Base-by-base conservation (phyloP, 805 yeast genomes). In the Naumovozyma baii region DNA sequence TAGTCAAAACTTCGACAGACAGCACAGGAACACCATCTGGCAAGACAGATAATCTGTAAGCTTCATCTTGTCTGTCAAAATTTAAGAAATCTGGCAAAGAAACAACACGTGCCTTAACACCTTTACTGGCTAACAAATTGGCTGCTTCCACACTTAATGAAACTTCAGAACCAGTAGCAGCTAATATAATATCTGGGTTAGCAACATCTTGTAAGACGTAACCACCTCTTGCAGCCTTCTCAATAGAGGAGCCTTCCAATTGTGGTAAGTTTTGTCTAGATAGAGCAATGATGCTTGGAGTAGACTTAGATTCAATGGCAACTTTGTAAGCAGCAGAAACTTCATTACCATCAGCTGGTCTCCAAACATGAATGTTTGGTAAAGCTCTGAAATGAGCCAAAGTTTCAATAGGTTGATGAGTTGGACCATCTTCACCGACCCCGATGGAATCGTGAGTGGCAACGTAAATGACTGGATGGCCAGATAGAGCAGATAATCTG, bases 211-310 rank as follows among this genome's bases (percentile, higher is more conserved):
- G 63, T 52, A 83, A 62, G 50, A 83, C 76, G 76, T 90, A 90
- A 64, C 94, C 98, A 79, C 98, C 98, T 73, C 83, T 85, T 44
- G 78, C 47, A 42, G 97, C 96, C 69, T 81, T 82, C 74, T 85
- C 96, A 51, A 87, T 73, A 39, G 88, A 68, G 39, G 96, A 86
- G 59, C 95, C 95, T 64, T 78, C 90, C 60, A 92, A 78, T 68
- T 92, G 96, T 48, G 97, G 88, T 62, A 83, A 70, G 77, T 79
- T 79, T 68, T 83, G 94, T 80, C 94, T 81, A 46, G 90, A 74
- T 52, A 83, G 68, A 48, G 90, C 88, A 60, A 83, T 68, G 53
- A 83, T 66, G 46, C 82, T 71, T 55, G 94, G 94, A 34, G 88
- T 80, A 49, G 67, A 64, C 40, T 66, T 73, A 36, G 80, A 68